Base-by-base conservation (phyloP, 2,329 filamentous ascomycete genomes). In the Epichloe sibirici region DNA sequence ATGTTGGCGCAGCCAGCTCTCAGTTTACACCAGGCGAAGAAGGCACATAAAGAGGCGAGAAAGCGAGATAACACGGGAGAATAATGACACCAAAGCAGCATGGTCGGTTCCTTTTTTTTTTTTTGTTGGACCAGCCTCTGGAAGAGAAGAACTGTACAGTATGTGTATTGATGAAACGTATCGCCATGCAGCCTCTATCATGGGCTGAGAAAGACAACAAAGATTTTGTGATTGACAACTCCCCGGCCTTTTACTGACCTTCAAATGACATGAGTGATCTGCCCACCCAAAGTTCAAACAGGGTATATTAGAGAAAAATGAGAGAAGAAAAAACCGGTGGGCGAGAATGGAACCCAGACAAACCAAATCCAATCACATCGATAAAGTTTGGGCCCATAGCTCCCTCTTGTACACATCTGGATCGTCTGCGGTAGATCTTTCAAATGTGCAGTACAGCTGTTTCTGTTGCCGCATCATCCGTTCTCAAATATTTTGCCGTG, bases 21-120 rank as follows among this genome's bases (percentile, higher is more conserved):
- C 51, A 89, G 85, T 65, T 63, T 87, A 61, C 85, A 75, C 59
- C 85, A 88, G 69, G 85, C 85, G 7, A 76, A 76, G 61, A 88
- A 83, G 72, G 71, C 69, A 55, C 79, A 81, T 56, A 87, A 85
- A 67, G 76, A 79, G 62, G 74, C 70, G 49, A 71, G 74, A 53
- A 77, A 74, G 59, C 74, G 72, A 61, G 66, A 72, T 56, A 66
- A 61, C 52, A 3, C 34, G 23, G 42, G 39, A n/a, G 51, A 45
- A 3, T 55, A 28, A 49, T 8, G 13, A 4, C 3, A 12, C 11
- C 12, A 35, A 2, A 13, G 42, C 6, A 21, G n/a, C 25, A 13
- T 13, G 21, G 4, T 11, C 13, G 15, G 15, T 13, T 13, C 4
- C 37, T 4, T 17, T 9, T 40, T n/a, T 40, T 40, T 23, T 31